Percentiles rank a stretch among this genome's conserved stretches.
Conservation (phyloP, 257 asterid genomes). For the Ilex asprella region DNA sequence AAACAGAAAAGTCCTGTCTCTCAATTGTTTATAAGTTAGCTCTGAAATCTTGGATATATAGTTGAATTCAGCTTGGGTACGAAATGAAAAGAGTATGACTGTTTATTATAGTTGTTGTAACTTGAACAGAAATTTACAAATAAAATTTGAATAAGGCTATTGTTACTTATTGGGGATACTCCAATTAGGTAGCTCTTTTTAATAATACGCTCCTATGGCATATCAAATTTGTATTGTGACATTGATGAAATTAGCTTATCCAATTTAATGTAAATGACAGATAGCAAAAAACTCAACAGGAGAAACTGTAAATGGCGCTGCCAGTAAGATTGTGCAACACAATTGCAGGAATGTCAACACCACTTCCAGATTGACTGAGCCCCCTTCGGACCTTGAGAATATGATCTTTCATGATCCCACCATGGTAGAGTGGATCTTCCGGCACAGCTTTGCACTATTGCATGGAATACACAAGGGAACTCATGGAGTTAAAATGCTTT, state of each 20-base stretch:
- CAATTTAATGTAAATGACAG: not conserved
- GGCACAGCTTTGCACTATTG: slow-evolving; percentile 46
- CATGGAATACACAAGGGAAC: not conserved
- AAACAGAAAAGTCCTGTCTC: no score
- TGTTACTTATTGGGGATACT: no score
- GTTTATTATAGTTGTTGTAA: no score
- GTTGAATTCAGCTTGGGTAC: no score
- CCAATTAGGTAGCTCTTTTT: no score
- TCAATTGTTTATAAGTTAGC: no score
- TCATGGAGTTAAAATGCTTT: not conserved
- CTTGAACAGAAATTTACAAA: no score
- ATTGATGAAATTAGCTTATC: not conserved
- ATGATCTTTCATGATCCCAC: slow-evolving; percentile 40
- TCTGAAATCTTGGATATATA: no score
- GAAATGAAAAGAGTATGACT: no score
- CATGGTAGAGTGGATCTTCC: slow-evolving; percentile 49
- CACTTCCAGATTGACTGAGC: not conserved
- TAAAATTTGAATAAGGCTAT: no score
- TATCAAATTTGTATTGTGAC: not conserved
- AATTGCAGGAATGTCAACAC: slow-evolving; percentile 19
- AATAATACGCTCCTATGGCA: no score
- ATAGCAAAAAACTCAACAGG: slow-evolving; percentile 38
- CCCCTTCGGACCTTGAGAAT: not conserved
- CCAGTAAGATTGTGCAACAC: slow-evolving; percentile 38
- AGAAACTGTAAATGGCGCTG: slow-evolving; percentile 39